These are phyloP conservation scores for Epicoccum nigrum DNA, from an alignment of 2,329 filamentous ascomycete genomes.

Conservation along the genomic window DNA sequence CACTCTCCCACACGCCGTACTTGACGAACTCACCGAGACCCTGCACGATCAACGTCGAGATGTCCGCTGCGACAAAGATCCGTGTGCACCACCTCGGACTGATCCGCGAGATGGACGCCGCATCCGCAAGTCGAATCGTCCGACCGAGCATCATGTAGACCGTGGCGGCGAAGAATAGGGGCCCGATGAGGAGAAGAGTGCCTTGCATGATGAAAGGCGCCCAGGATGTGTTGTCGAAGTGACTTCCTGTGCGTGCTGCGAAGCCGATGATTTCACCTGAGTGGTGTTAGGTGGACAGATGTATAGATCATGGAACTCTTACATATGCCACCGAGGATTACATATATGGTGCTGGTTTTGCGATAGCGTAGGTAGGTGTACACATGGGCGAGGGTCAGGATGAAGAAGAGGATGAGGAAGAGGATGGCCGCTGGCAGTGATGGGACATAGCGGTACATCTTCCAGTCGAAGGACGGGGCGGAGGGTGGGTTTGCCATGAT, in stretches of 20 bases:
- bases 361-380: slow-evolving; percentile 9
- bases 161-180: slow-evolving; percentile 54
- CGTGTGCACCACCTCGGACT: slow-evolving; percentile 38
- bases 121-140: slow-evolving; percentile 41
- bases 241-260: slow-evolving; percentile 47
- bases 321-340: slow-evolving; percentile 38
- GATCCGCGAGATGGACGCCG: slow-evolving; percentile 34
- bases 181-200: slow-evolving; percentile 52
- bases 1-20: background rate
- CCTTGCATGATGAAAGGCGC: slow-evolving; percentile 52
- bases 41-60: slow-evolving; percentile 38
- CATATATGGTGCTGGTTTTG: slow-evolving; percentile 25
- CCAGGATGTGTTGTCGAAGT: slow-evolving; percentile 45
- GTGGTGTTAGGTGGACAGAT: background rate
- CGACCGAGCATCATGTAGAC: slow-evolving; percentile 56
- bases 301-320: background rate
- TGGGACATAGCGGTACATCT: slow-evolving; percentile 44
- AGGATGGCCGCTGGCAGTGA: slow-evolving; percentile 34
- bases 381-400: slow-evolving; percentile 29
- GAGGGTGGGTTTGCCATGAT: slow-evolving; percentile 34
- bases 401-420: slow-evolving; percentile 31
- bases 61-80: slow-evolving; percentile 37
- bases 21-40: slow-evolving; percentile 30
- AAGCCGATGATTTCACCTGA: slow-evolving; percentile 52
- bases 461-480: slow-evolving; percentile 34